Evolutionary conservation across 257 asterid genomes (phyloP).

Genomic region (Solanum tarapatanum): DNA sequence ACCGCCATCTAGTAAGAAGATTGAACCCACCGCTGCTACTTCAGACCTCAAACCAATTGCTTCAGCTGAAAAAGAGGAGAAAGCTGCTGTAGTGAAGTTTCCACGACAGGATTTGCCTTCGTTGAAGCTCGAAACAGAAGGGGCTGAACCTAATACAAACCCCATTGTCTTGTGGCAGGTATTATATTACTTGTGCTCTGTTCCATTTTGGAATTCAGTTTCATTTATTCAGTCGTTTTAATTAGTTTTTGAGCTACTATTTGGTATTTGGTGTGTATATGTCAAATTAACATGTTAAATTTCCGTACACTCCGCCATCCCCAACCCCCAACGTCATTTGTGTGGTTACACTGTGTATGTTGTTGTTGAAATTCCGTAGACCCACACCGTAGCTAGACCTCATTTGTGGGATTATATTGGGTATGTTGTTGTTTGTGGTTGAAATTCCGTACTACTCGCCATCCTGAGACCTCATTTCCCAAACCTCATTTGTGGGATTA

Average conservation of each 20-base stretch:
- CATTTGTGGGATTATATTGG: not conserved
- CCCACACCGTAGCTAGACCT: not conserved
- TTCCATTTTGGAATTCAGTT: not conserved
- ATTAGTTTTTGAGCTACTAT: not conserved
- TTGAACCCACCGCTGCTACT: constrained; percentile 3
- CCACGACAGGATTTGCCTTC: constrained; percentile 30
- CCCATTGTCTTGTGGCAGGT: constrained; percentile 75
- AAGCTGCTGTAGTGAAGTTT: constrained; percentile 21
- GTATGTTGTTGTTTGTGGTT: not conserved
- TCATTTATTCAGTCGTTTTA: not conserved
- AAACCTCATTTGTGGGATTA: not conserved
- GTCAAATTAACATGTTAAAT: not conserved
- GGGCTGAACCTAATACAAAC: constrained; percentile 30
- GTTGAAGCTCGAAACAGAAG: constrained; percentile 46
- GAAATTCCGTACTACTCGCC: not conserved
- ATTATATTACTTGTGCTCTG: not conserved
- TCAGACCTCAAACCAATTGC: constrained; percentile 5
- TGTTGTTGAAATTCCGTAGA: not conserved
- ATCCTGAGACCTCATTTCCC: not conserved
- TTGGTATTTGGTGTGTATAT: not conserved
- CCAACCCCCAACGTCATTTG: not conserved
- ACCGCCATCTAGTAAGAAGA: constrained; percentile 8
- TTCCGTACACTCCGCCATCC: not conserved
- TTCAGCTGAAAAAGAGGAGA: constrained; percentile 8
- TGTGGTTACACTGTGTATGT: not conserved